Evolutionary conservation across 1,284 basidiomycete species (phyloP).

Genomic region (Ceratobasidium sp.): DNA sequence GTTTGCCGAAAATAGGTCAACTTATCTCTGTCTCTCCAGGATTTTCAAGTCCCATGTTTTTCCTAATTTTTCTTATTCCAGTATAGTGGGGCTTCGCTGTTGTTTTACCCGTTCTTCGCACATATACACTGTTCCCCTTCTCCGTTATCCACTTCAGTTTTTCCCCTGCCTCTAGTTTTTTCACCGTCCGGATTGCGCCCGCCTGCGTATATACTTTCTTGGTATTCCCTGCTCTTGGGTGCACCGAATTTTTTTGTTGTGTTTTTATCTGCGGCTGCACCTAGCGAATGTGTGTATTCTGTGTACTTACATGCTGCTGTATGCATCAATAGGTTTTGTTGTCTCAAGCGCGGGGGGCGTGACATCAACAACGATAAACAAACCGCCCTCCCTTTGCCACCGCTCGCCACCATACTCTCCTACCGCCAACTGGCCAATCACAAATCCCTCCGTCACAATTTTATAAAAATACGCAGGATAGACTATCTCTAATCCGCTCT

Average conservation of each 20-base stretch:
- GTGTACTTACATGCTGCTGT: slow-evolving; percentile 40
- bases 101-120: slow-evolving; percentile 15
- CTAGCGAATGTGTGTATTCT: slow-evolving; percentile 41
- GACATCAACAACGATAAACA: neutral
- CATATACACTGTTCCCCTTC: neutral
- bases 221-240: neutral
- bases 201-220: slow-evolving; percentile 14
- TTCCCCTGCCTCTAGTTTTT: neutral
- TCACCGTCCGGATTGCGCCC: slow-evolving; percentile 20
- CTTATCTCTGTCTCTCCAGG: slow-evolving; percentile 1
- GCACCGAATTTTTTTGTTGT: neutral
- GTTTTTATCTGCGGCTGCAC: neutral
- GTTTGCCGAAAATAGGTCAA: neutral
- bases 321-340: neutral
- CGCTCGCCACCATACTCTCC: neutral
- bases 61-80: neutral
- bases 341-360: neutral
- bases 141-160: neutral
- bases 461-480: no score
- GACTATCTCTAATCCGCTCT: no score
- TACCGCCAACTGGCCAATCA: neutral
- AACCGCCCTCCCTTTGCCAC: neutral
- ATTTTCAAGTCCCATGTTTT: neutral
- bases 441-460: neutral
- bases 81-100: neutral